phyloP scores from a whole-genome alignment of 2,329 filamentous ascomycete genomes.

The Knufia fluminis region DNA sequence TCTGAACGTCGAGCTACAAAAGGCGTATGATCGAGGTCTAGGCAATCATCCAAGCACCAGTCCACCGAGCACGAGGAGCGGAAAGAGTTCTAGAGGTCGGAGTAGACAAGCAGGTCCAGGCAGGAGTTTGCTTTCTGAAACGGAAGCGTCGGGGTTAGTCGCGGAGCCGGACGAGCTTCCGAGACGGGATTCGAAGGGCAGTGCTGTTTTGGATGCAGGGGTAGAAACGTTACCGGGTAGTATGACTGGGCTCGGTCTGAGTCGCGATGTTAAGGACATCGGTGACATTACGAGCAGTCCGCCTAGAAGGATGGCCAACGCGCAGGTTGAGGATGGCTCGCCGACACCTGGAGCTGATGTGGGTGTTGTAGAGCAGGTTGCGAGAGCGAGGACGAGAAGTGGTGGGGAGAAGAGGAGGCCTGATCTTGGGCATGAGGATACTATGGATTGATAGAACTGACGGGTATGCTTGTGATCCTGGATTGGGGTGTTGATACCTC shows the following conservation, averaged over 20 bases:
- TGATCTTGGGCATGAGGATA: neutral
- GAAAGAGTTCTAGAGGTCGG: neutral
- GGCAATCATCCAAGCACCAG: neutral
- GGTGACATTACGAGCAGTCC: neutral
- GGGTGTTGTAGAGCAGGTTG: neutral
- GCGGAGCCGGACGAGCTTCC: constrained; percentile 4
- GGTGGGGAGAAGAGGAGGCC: neutral
- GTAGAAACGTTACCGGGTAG: too few species aligned
- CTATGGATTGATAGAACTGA: neutral
- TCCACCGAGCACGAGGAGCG: neutral
- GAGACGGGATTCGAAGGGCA: neutral
- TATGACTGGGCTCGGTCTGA: neutral
- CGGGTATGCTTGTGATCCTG: too few species aligned
- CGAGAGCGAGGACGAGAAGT: neutral
- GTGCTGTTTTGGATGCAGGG: too few species aligned
- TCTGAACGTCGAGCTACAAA: constrained; percentile 13
- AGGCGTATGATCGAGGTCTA: constrained; percentile 15
- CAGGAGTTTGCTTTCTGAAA: neutral
- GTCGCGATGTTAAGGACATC: neutral
- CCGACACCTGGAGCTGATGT: neutral
- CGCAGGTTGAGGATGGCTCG: neutral
- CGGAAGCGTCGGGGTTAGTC: neutral
- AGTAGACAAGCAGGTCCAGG: neutral
- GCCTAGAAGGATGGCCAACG: neutral
- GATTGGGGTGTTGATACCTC: too few species aligned